Evolutionary conservation across 1,139 yeast genomes (phyloP).

Genomic region (Debaryomycetaceae sp.): DNA sequence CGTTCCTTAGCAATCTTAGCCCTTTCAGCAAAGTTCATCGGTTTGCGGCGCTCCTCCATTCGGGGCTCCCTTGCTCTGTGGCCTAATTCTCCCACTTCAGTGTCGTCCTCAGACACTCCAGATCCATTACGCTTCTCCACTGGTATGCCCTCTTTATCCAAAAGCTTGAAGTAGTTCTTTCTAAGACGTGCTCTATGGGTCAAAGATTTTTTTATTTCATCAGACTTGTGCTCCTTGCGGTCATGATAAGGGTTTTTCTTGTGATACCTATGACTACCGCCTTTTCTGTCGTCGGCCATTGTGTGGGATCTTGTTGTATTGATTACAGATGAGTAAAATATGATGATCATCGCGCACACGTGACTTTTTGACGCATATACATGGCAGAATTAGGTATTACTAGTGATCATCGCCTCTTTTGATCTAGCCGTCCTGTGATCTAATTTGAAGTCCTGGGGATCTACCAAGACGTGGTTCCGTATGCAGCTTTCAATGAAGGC

Average conservation of each 20-base stretch:
- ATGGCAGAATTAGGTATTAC: too few relatives aligned
- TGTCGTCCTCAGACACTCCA: slow-evolving; percentile 9
- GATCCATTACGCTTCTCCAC: slow-evolving; percentile 8
- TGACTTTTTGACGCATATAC: too few relatives aligned
- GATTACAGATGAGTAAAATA: too few relatives aligned
- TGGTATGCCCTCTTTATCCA: slow-evolving; percentile 63
- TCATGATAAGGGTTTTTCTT: slow-evolving; percentile 30
- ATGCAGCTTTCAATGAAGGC: slow-evolving; percentile 43
- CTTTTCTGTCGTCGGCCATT: slow-evolving; percentile 9
- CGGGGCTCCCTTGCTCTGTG: slow-evolving; percentile 4
- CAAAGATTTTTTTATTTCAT: slow-evolving; percentile 72
- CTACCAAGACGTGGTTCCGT: slow-evolving; percentile 34
- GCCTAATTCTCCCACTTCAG: slow-evolving; percentile 7
- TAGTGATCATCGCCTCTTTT: too few relatives aligned
- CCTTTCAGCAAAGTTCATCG: slow-evolving; percentile 42
- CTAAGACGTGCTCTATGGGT: slow-evolving; percentile 80
- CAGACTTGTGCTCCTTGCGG: slow-evolving; percentile 37
- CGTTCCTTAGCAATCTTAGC: slow-evolving; percentile 41
- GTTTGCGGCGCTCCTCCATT: slow-evolving; percentile 14
- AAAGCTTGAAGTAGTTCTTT: slow-evolving; percentile 74
- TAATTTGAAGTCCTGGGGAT: slow-evolving; percentile 40
- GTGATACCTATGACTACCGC: slow-evolving; percentile 11
- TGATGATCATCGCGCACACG: too few relatives aligned
- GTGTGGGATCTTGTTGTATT: too few relatives aligned
- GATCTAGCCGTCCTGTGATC: too few relatives aligned